Evolutionary conservation across 177 flowering plant species (phyloP).

Genomic region (Vitis hybrid): DNA sequence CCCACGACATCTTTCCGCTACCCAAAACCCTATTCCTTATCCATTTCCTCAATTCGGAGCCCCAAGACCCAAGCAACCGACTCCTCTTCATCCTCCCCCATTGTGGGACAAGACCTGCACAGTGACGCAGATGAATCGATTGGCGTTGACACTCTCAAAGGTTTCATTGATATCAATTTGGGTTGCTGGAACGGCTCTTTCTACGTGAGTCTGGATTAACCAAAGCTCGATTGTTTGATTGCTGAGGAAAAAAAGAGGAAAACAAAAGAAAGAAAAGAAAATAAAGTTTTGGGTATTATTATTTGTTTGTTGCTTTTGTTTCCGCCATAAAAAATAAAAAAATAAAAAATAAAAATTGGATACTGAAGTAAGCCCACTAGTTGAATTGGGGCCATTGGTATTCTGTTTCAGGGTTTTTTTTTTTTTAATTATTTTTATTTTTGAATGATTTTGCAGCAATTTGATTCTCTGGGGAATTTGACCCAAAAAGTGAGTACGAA

Average conservation of each 20-base stretch:
- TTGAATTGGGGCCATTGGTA: no score
- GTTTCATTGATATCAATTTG: constrained; percentile 60
- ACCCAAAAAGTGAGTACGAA: constrained; percentile 67
- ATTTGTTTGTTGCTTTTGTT: no score
- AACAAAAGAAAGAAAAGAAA: no score
- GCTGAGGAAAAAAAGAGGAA: not conserved
- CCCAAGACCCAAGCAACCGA: constrained; percentile 18
- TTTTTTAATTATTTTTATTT: not conserved
- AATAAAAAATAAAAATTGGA: no score
- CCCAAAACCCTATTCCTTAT: constrained; percentile 9
- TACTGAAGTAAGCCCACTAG: no score
- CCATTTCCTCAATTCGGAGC: constrained; percentile 10
- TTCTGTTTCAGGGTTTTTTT: not conserved
- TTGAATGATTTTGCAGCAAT: constrained; percentile 54
- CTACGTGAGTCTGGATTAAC: constrained; percentile 33
- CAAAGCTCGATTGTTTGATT: not conserved
- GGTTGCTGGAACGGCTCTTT: constrained; percentile 82
- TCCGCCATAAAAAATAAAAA: no score
- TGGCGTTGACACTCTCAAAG: constrained; percentile 48
- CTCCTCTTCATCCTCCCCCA: constrained; percentile 17
- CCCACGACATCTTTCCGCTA: constrained; percentile 1
- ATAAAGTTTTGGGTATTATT: no score
- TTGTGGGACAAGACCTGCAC: constrained; percentile 11
- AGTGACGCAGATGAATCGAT: constrained; percentile 32
- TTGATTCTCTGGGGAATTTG: constrained; percentile 69